Evolutionary conservation across 345 rosid species (phyloP), one percentile per base, ranked within the genome.

Genomic region (Clausena lansium): DNA sequence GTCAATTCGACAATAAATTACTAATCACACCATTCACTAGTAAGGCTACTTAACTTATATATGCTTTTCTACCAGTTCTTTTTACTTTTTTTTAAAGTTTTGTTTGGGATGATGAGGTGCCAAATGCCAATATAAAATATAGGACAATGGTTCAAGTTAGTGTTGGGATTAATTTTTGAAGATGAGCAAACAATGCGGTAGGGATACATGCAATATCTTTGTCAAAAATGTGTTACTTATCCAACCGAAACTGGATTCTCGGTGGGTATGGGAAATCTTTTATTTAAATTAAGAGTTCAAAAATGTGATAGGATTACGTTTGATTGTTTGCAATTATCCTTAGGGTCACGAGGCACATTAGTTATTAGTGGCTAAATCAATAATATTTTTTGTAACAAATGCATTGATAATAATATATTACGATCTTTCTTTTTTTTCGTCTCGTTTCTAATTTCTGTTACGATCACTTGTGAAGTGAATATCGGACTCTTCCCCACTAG

Each of bases 111-210:
- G 68, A 55, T 54, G 66, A 76, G 73, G 35, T 71, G 45, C 69
- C 14, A 24, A n/a, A n/a, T n/a, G n/a, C n/a, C n/a, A n/a, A n/a
- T n/a, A n/a, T 55, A 75, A 73, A 76, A 71, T 76, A 54, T 76
- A 38, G 67, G 76, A 76, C 39, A 60, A 70, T 30, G 67, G 36
- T 30, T 54, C 30, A 72, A 61, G 25, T 55, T 57, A 33, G 57
- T 64, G 72, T 78, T 52, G 77, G 77, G 83, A 63, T 70, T 13
- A 54, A 20, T 41, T 63, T 52, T 35, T 54, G 15, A 58, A 6
- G 70, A 63, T 66, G 61, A 30, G 73, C 55, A 6, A 76, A 68
- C 74, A 71, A 58, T 71, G 52, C 65, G 74, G 83, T 76, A 77
- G 75, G 80, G 81, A 52, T 11, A 58, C 22, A 20, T 13, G 68